Percentiles rank a stretch among this genome's conserved stretches.
These are phyloP conservation scores for Teratosphaeriaceae sp. DNA, from an alignment of 2,329 filamentous ascomycete species.

Conservation along the genomic window DNA sequence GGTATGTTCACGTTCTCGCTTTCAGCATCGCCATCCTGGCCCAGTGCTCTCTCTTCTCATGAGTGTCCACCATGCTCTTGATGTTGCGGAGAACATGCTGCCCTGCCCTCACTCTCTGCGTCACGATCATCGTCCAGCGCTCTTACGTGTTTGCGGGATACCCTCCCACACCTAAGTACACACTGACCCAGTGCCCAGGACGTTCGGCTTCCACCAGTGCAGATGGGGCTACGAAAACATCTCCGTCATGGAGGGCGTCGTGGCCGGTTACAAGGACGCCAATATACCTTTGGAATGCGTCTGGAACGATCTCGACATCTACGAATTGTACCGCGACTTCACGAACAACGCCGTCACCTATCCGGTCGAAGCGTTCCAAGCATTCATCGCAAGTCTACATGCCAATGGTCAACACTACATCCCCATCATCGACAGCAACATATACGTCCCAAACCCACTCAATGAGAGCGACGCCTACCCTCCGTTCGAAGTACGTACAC, in stretches of 20 bases:
- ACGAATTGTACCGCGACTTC: slow-evolving; percentile 52
- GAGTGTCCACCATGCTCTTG: slow-evolving; percentile 70
- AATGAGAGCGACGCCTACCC: slow-evolving; percentile 28
- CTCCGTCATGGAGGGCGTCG: slow-evolving; percentile 53
- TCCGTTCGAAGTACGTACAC: slow-evolving; percentile 27
- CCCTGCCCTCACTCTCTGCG: too few species aligned
- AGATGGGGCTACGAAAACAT: slow-evolving; percentile 36
- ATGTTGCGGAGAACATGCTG: too few species aligned
- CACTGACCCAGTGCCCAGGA: neutral
- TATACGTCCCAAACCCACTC: slow-evolving; percentile 63
- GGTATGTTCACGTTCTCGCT: slow-evolving; percentile 42
- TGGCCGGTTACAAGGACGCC: slow-evolving; percentile 36
- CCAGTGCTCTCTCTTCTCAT: neutral
- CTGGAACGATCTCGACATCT: slow-evolving; percentile 47
- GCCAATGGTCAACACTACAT: slow-evolving; percentile 51
- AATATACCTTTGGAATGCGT: slow-evolving; percentile 34
- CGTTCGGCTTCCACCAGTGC: slow-evolving; percentile 47
- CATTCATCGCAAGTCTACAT: slow-evolving; percentile 49
- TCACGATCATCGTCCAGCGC: slow-evolving; percentile 42
- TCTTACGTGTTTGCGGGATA: neutral
- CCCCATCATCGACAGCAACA: slow-evolving; percentile 56
- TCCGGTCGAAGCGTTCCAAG: slow-evolving; percentile 41
- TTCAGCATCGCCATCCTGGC: slow-evolving; percentile 47
- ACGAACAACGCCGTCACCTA: slow-evolving; percentile 49
- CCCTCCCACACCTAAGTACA: neutral